Percentiles rank a stretch among this genome's conserved stretches.
Conservation (phyloP, 2,329 filamentous ascomycete genomes). For the Aspergillus pseudonomiae region DNA sequence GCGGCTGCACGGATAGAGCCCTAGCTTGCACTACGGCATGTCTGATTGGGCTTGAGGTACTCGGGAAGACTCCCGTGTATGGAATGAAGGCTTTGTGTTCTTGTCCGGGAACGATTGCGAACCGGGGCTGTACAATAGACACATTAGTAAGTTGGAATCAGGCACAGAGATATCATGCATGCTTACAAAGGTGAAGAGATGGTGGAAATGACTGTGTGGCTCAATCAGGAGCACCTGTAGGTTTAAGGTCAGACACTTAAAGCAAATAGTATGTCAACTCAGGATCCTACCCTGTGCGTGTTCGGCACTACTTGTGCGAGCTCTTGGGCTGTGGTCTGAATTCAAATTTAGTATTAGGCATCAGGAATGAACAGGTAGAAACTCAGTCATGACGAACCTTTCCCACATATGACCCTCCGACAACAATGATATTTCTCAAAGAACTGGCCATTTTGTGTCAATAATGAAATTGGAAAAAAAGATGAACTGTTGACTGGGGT, state of each 20-base stretch:
- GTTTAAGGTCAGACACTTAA: not conserved
- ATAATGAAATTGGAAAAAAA: not conserved
- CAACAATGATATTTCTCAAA: constrained; percentile 40
- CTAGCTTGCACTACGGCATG: constrained; percentile 38
- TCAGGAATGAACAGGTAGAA: constrained; percentile 8
- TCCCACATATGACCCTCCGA: constrained; percentile 42
- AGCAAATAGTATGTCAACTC: not conserved
- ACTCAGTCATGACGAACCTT: constrained; percentile 20
- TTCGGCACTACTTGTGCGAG: constrained; percentile 36
- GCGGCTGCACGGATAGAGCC: constrained; percentile 32
- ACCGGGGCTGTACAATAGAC: constrained; percentile 29
- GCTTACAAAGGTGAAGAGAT: constrained; percentile 40
- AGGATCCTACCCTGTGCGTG: constrained; percentile 35
- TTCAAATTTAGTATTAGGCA: constrained; percentile 7
- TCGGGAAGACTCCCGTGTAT: constrained; percentile 35
- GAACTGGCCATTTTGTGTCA: constrained; percentile 26
- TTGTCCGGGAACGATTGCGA: constrained; percentile 37
- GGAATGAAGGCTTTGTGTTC: constrained; percentile 43
- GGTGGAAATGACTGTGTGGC: constrained; percentile 41
- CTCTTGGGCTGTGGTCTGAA: constrained; percentile 36
- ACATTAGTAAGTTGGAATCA: not conserved
- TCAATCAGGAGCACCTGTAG: constrained; percentile 36
- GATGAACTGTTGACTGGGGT: not conserved
- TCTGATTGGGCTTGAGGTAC: constrained; percentile 22
- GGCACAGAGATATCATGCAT: not conserved